Evolutionary conservation across 2,329 filamentous ascomycete genomes (phyloP), one percentile per base, ranked within the genome.

Genomic region (Aureobasidium subglaciale): DNA sequence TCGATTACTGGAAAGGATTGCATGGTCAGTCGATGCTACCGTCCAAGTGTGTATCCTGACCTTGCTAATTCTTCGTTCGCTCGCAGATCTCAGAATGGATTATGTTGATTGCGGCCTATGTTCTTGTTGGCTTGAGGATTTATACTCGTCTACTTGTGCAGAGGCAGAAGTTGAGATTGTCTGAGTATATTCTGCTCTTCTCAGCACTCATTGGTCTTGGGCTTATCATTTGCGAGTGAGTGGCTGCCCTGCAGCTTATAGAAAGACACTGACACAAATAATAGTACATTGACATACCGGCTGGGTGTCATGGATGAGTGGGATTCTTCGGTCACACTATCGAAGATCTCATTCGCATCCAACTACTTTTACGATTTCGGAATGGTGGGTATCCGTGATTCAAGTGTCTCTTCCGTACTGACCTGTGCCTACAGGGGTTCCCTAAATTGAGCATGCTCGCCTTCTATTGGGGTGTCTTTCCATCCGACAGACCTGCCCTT

Each of bases 321-420:
- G 49, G 59, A 60, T 30, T 56, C 67, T 0, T 70, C 68, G 0
- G 68, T 69, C 8, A 54, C 18, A 13, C 58, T 70, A 0, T 70
- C 68, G 10, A 70, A 70, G 63, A 68, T 70, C 29, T 67, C 65
- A 1, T 70, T 70, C 16, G 63, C 68, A 0, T 70, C 68, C 35
- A 70, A 70, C 59, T 70, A 70, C 56, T 70, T 70, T 37, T 70
- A 70, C 59, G 68, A 70, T 43, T 64, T 70, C 3, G 68, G 68
- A 5, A 70, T 70, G 68, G 46, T 50, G 11, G 10, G 45, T 37
- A 1, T 13, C 29, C 4, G n/a, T 3, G 2, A 29, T 3, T 42
- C 24, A 8, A 8, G 2, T 38, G 8, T 15, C 7, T 18, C 1
- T 18, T 13, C 27, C 22, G 13, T 24, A n/a, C 42, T 34, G 29